A percentile compares a stretch with the other conserved stretches of the same genome.
These are phyloP conservation scores for Alternaria triticina DNA, from an alignment of 2,329 filamentous ascomycete genomes.

Conservation along the genomic window DNA sequence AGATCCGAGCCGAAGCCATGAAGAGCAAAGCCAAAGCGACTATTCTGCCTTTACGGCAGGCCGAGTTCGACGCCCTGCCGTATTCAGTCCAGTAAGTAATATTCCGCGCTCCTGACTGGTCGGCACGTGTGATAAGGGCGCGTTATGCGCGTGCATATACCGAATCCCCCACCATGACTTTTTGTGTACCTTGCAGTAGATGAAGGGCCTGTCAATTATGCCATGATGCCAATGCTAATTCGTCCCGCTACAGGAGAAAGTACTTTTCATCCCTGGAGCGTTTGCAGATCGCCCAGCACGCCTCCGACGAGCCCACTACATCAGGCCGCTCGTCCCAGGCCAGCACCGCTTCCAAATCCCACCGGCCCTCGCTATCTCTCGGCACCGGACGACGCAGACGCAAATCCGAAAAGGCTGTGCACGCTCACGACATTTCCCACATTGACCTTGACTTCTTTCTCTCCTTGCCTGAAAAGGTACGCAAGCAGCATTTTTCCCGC, in stretches of 20 bases:
- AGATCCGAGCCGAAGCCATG: slow-evolving; percentile 31
- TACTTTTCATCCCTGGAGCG: slow-evolving; percentile 78
- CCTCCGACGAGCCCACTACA: slow-evolving; percentile 30
- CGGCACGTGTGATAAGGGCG: slow-evolving; percentile 24
- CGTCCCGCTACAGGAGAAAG: slow-evolving; percentile 56
- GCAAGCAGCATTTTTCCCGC: slow-evolving; percentile 70
- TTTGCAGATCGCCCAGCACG: slow-evolving; percentile 66
- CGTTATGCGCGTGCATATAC: slow-evolving; percentile 34
- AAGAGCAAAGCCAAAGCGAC: slow-evolving; percentile 31
- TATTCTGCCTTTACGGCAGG: slow-evolving; percentile 39
- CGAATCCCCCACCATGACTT: slow-evolving; percentile 23
- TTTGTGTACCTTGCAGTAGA: slow-evolving; percentile 39
- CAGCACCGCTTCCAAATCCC: slow-evolving; percentile 24
- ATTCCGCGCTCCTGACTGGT: slow-evolving; percentile 19
- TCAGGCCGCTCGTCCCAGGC: slow-evolving; percentile 35
- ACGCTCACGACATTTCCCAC: slow-evolving; percentile 51
- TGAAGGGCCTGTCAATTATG: slow-evolving; percentile 12
- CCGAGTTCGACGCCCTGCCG: slow-evolving; percentile 52
- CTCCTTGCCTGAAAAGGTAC: slow-evolving; percentile 74
- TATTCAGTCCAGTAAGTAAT: slow-evolving; percentile 52
- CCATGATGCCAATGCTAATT: slow-evolving; percentile 32
- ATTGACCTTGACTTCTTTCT: slow-evolving; percentile 72
- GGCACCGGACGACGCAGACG: slow-evolving; percentile 34
- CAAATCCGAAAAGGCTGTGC: slow-evolving; percentile 42
- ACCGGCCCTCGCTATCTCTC: slow-evolving; percentile 27